Evolutionary conservation across 2,329 filamentous ascomycete species (phyloP), one percentile per base, ranked within the genome.

Genomic region (Shiraia bambusicola): DNA sequence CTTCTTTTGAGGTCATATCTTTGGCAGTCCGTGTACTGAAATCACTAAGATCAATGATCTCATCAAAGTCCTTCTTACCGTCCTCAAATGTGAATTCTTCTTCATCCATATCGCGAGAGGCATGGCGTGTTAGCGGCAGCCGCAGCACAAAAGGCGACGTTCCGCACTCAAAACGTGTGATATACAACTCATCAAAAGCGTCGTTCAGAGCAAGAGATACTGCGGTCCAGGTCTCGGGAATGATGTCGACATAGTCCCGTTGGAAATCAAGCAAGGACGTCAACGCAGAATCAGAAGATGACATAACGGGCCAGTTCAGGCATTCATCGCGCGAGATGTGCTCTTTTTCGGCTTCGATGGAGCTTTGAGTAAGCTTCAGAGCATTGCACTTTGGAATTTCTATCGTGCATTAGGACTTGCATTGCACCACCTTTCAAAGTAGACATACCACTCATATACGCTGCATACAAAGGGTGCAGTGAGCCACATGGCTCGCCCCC

Each of bases 131-230:
- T 16, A 98, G 79, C 0, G 93, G 93, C 15, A 98, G 75, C 5
- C 91, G 84, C 36, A 98, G 75, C 37, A 95, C 82, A 59, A 98
- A 94, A 0, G 93, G 93, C 17, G 80, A 82, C 36, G 86, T 80
- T 1, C 82, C 83, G 8, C 83, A 77, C 49, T 88, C 83, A 25
- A 95, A 82, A 57, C 89, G 89, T n/a, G 88, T 91, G 49, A 97
- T 84, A 54, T 88, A 90, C 4, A 98, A 79, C 61, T 97, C 93
- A 40, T 88, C 86, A 28, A 78, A 80, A 53, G 84, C 85, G 38
- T 95, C 87, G 59, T 87, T 93, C 12, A 98, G 70, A 0, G 87
- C 87, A 31, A 98, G 73, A 0, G 91, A 97, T 8, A 98, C 74
- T 1, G 91, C 86, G 33, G 83, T 89, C 93, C 93, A 98, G 6